Base-by-base conservation (phyloP, 257 asterid genomes). In the Capsicum rhomboideum region DNA sequence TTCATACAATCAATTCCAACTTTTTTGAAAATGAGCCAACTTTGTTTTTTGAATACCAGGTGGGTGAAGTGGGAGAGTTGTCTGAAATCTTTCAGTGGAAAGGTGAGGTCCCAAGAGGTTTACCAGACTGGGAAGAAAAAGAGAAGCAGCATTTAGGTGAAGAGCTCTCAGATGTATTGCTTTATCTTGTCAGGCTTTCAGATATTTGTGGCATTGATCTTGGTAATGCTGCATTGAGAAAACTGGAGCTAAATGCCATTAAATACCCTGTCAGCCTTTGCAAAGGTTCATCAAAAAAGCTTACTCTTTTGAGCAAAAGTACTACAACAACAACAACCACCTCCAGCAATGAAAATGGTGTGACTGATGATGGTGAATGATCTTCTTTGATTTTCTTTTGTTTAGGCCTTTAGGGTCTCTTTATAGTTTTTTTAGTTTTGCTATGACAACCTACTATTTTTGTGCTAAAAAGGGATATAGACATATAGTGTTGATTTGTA, bases 41-140 rank as follows among this genome's bases (percentile, higher is more conserved):
- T 49, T 49, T 67, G 50, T 40, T 12, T 31, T 82, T 16, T 74
- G 14, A 46, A 46, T 74, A 74, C n/a, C 86, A 92, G 97, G 91
- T 93, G 14, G 97, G 93, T 12, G 97, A 93, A 88, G 93, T 91
- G 9, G 97, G 97, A 37, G 97, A 93, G 28, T 50, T 92, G 58
- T 92, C 94, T 16, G 96, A 92, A 69, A 90, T 92, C 71, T 92
- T 92, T 82, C 94, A 93, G 82, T 93, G 97, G 97, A 91, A 90
- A 86, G 94, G 93, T 31, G 97, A 93, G 89, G 97, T 93, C 18
- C 85, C 89, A 14, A 90, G 84, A 66, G 97, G 94, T 12, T 79
- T 92, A 14, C 88, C 93, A 0, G 93, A 82, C 14, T 93, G 97
- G 97, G 86, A 87, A 83, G 93, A 90, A 55, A 90, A 87, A 67